Evolutionary conservation across 345 rosid genomes (phyloP).

Genomic region (Carallia brachiata): DNA sequence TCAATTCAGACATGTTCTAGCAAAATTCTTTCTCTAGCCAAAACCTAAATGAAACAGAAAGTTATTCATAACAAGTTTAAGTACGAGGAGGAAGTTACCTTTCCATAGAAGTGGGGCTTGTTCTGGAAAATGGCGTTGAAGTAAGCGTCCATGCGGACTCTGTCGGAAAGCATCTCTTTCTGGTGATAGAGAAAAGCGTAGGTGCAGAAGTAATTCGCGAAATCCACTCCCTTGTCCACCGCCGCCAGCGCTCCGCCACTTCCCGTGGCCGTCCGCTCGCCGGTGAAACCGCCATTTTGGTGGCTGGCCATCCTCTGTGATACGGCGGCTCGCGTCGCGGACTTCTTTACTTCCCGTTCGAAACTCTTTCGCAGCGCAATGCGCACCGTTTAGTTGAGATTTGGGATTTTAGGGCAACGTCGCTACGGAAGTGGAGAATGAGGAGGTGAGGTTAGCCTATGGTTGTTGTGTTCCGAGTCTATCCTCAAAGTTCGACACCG

Average conservation of each 20-base stretch:
- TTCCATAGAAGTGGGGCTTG: constrained; percentile 79
- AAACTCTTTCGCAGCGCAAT: too few relatives aligned
- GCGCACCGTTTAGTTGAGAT: too few relatives aligned
- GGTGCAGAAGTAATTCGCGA: constrained; percentile 84
- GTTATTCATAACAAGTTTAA: not conserved
- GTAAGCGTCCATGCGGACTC: constrained; percentile 98
- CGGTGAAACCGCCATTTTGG: constrained; percentile 34
- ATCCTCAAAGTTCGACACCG: too few relatives aligned
- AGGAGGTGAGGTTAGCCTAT: too few relatives aligned
- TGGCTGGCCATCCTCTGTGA: constrained; percentile 46
- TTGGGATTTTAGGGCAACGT: too few relatives aligned
- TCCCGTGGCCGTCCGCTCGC: constrained; percentile 27
- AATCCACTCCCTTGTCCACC: constrained; percentile 90
- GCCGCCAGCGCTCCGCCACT: constrained; percentile 19
- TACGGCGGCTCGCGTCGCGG: too few relatives aligned
- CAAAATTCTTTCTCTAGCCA: too few relatives aligned
- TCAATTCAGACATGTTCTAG: not conserved
- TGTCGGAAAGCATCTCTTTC: constrained; percentile 96
- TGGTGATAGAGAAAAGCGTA: constrained; percentile 91
- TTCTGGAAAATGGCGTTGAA: constrained; percentile 68
- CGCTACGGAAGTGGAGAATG: too few relatives aligned
- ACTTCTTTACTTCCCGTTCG: too few relatives aligned
- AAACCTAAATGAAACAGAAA: too few relatives aligned
- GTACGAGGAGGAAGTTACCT: constrained; percentile 34
- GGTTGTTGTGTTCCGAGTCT: too few relatives aligned